phyloP scores from a whole-genome alignment of 345 rosid species.

The Durio zibethinus region DNA sequence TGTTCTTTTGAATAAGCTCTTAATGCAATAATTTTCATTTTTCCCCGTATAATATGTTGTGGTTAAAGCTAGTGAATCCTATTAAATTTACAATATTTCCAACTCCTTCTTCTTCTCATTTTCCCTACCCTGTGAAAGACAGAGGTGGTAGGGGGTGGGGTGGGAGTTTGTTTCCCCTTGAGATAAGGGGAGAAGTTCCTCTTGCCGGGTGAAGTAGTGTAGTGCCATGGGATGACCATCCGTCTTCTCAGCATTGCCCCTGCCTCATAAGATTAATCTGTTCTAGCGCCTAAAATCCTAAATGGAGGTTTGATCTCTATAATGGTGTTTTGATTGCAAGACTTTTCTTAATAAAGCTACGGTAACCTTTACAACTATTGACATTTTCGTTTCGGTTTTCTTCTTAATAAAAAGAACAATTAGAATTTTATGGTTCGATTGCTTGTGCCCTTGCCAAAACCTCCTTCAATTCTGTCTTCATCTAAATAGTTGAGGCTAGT shows the following conservation, averaged over 20 bases:
- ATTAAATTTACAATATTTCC: too few relatives aligned
- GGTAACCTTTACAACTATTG: neutral
- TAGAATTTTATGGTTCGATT: neutral
- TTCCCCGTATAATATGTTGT: neutral
- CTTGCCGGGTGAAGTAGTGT: neutral
- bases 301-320: neutral
- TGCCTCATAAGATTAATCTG: neutral
- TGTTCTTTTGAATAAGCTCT: neutral
- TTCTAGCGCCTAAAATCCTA: neutral
- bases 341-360: neutral
- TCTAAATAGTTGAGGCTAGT: neutral
- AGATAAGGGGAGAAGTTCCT: neutral
- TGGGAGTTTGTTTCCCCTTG: neutral
- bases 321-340: neutral
- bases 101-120: neutral
- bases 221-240: neutral
- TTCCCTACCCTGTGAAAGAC: neutral
- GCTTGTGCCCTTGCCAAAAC: neutral
- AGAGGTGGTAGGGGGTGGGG: neutral
- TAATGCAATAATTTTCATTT: neutral
- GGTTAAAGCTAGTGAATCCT: neutral
- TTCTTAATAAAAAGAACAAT: neutral
- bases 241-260: neutral
- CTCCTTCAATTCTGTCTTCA: neutral
- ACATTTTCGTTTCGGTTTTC: neutral